Evolutionary conservation across 148 eudicot genomes (phyloP), one percentile per base, ranked within the genome.

Genomic region (Vaccinium vitisidaea): DNA sequence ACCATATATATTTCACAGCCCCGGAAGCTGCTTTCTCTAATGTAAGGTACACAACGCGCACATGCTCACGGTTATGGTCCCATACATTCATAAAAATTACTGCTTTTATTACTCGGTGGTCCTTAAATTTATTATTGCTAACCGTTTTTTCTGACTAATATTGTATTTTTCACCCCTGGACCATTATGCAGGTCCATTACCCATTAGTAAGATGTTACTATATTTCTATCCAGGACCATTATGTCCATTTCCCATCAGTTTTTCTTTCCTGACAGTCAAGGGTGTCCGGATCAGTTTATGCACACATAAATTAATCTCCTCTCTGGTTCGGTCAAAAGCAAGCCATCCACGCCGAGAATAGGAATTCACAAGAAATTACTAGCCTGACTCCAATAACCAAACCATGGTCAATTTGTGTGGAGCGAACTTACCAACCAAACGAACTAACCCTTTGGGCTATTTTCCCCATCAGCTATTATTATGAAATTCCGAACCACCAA

Each of bases 1-100:
- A 71, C 83, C 74, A 82, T 70, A 49, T 81, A 56, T 71, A 77
- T 84, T 84, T 56, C 75, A 70, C 80, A 85, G 70, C 85, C 83
- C 83, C 65, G 82, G 83, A 54, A 30, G 58, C 88, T 78, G 86
- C 74, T 77, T 80, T 84, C 86, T 49, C 48, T 10, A 18, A 23
- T n/a, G n/a, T n/a, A n/a, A n/a, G n/a, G n/a, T n/a, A n/a, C 88
- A 49, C 70, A 59, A 69, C 77, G 88, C 67, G 86, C 86, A 63
- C 88, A 87, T 82, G 85, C 82, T 82, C 71, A 16, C 27, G 80
- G 58, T 53, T 77, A 27, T 50, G 85, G 74, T 80, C 85, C 85
- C 77, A 84, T 80, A 52, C 52, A 73, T 9, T 82, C 27, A 16
- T 56, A 21, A 32, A 50, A 21, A 74, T 21, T 32, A 13, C 56